Base-by-base conservation (phyloP, 169 alveolate genomes). In the Eimeria maxima region DNA sequence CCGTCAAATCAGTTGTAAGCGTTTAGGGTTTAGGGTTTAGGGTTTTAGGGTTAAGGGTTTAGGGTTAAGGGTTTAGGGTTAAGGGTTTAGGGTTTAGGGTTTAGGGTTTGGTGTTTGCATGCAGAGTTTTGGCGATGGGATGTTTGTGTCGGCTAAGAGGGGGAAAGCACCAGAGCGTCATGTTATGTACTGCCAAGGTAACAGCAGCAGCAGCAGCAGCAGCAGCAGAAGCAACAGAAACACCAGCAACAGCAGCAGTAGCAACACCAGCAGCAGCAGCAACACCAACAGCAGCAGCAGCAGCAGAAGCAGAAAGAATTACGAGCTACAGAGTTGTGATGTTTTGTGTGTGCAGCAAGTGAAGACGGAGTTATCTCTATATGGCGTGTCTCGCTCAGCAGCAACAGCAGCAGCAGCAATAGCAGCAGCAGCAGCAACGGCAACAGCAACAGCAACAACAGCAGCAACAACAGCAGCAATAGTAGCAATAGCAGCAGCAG, bases 321-420 rank as follows among this genome's bases (percentile, higher is more conserved):
- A 33, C 38, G 38, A 33, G 38, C 38, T 1, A 33, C 38, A 33
- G 38, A 0, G 38, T 33, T 33, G 38, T 33, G 1, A 33, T 33
- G 38, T 33, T 33, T 67, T 45, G 60, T 22, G n/a, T 27, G 2
- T 65, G 84, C 94, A 88, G 95, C 95, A 45, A 90, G 95, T 53
- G 80, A 55, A 22, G 95, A 90, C 95, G 95, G 95, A 18, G 65
- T 83, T 20, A 14, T 90, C 29, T 90, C 95, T 33, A 47, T 90
- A 5, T 90, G 95, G 95, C 95, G 57, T 42, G 83, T 90, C 57
- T 33, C 60, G 27, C 38, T 33, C 38, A 33, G 38, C 38, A 33
- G 38, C 38, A 33, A 1, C 38, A 33, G 1, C 38, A 33, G 38
- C 38, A 33, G 38, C 67, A 22, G 63, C 83, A 29, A n/a, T 0